Base-by-base conservation (phyloP, 148 eudicot genomes). In the Vaccinium macrocarpon region DNA sequence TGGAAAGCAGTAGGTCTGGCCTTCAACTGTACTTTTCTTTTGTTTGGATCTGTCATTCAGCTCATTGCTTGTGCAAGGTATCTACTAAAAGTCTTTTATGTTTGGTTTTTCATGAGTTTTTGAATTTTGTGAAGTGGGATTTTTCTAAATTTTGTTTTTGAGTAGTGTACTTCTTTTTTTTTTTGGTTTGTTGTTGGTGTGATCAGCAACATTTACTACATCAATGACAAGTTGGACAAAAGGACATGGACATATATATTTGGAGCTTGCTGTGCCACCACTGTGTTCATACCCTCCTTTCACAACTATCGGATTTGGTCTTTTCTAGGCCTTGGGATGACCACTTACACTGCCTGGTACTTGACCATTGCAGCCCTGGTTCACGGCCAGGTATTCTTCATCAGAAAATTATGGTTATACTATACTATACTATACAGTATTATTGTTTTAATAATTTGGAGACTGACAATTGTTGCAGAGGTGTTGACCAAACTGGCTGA, bases 291-390 rank as follows among this genome's bases (percentile, higher is more conserved):
- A 35, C 93, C 93, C 81, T 96, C 98, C 19, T 96, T 94, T 86
- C 98, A 96, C 86, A 96, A 96, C 94, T 96, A 96, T 82, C 86
- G 98, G 66, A 91, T 96, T 86, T 96, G 98, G 98, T 96, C 98
- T 18, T 96, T 96, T 81, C 91, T 96, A 74, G 98, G 98, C 73
- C 96, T 96, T 53, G 94, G 93, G 7, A 96, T 96, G 98, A 96
- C 98, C 81, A 96, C 98, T n/a, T 96, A 93, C 88, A 96, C 98
- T 2, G 98, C 98, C 79, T 96, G 98, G 98, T 96, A 96, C 86
- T 21, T 96, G 88, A 88, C 98, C 79, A 83, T 92, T n/a, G 98
- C 98, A 5, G 84, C 98, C 55, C 23, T 94, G 18, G 78, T 78
- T 76, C 89, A 93, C 75, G 98, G 98, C 89, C 98, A 94, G 98